A percentile compares a stretch with the other conserved stretches of the same genome.
Conservation (phyloP, 2,329 filamentous ascomycete genomes). For the Botrytis medusae region DNA sequence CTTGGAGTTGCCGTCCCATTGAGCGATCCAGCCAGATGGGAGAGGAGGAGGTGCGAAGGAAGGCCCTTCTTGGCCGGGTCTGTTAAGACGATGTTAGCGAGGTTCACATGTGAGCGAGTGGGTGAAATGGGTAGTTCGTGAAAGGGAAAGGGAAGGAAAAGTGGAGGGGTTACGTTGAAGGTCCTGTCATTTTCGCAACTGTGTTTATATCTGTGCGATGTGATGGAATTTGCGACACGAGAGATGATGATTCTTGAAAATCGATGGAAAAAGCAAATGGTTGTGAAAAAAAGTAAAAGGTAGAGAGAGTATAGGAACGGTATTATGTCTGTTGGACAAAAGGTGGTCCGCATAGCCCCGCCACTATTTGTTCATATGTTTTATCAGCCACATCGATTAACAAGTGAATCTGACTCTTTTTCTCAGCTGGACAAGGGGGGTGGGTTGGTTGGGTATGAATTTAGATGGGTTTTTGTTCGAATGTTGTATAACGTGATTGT, state of each 20-base stretch:
- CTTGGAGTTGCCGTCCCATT: constrained; percentile 63
- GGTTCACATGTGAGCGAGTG: constrained; percentile 18
- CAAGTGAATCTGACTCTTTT: neutral
- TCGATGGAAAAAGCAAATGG: neutral
- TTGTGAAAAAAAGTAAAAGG: neutral
- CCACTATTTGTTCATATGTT: constrained; percentile 4
- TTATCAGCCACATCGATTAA: constrained; percentile 8
- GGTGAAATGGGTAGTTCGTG: neutral
- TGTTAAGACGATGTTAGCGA: constrained; percentile 20
- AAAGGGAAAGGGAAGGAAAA: constrained; percentile 11
- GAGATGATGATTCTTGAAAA: neutral
- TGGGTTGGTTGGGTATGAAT: neutral
- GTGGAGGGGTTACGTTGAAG: constrained; percentile 32
- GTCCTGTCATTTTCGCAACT: constrained; percentile 34
- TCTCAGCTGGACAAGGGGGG: constrained; percentile 10
- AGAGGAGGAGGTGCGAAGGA: constrained; percentile 53
- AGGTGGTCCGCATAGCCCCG: constrained; percentile 14
- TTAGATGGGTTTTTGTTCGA: neutral
- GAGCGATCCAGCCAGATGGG: constrained; percentile 66
- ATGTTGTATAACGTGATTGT: neutral
- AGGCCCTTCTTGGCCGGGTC: constrained; percentile 41
- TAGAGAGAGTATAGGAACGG: neutral
- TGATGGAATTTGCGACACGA: neutral
- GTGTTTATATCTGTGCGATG: neutral
- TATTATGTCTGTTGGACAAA: constrained; percentile 1